phyloP scores from a whole-genome alignment of 805 yeast species.

The Lipomyces starkeyi region DNA sequence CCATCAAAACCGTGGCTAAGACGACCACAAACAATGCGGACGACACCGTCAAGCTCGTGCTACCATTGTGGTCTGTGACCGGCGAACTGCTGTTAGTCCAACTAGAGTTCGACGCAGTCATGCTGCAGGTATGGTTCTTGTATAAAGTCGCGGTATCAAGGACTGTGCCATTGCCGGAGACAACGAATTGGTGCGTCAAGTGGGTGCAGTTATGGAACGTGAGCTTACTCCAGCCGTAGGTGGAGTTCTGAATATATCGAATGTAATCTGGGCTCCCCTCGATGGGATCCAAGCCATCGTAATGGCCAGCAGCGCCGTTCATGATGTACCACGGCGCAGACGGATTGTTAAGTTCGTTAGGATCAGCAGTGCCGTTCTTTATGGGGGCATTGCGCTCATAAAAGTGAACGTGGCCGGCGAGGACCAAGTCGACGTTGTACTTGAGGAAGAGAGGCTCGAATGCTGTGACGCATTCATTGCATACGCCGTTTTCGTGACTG shows the following conservation, averaged over 20 bases:
- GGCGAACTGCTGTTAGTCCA: constrained; percentile 13
- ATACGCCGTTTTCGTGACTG: no score
- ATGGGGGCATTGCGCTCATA: no score
- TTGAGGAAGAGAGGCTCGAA: no score
- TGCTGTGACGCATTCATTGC: no score
- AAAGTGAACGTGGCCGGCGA: no score
- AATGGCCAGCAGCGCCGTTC: no score
- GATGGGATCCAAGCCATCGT: no score
- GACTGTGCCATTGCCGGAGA: constrained; percentile 37
- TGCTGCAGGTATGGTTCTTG: constrained; percentile 28
- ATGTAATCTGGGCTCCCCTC: not conserved
- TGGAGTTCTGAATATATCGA: constrained; percentile 11
- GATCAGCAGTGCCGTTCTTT: no score
- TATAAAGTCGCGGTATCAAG: constrained; percentile 41
- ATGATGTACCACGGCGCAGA: no score
- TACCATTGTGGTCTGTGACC: not conserved
- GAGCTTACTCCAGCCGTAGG: constrained; percentile 43
- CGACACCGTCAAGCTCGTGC: not conserved
- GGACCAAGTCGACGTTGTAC: no score
- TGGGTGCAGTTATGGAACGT: constrained; percentile 43
- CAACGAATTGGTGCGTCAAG: constrained; percentile 42
- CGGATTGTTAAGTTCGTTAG: no score
- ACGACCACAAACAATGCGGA: not conserved
- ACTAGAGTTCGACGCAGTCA: constrained; percentile 7
- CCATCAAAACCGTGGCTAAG: not conserved